Evolutionary conservation across 2,329 filamentous ascomycete species (phyloP), one percentile per base, ranked within the genome.

Genomic region (Helotiales sp.): DNA sequence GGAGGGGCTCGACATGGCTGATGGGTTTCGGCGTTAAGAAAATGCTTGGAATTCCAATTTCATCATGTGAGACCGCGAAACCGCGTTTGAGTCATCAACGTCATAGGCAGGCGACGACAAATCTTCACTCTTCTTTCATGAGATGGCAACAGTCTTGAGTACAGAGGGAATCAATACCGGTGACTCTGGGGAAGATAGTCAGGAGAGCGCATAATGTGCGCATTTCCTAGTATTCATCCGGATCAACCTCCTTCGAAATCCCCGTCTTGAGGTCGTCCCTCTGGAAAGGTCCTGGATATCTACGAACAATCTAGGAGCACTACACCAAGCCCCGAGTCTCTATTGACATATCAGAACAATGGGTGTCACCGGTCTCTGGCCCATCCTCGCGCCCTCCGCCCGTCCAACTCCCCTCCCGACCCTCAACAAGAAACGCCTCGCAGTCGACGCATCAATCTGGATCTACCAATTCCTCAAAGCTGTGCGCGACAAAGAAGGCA

Each of bases 401-500:
- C 91, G 96, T 43, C 96, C 96, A 22, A 97, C 96, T 70, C 97
- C 97, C 79, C 91, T 99, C 74, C 94, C 96, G 75, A 97, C 95
- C 15, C 89, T 99, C 68, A 98, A 98, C 79, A 93, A 92, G 74
- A 97, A 97, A 81, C 93, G 96, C 17, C 91, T 99, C 59, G 96
- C 96, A 55, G 93, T 99, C 72, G 96, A 99, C 81, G 96, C 96
- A 66, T 97, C 94, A 13, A 99, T 99, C 78, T 99, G 96, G 96
- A 98, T 99, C 75, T 99, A 99, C 84, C 96, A 99, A 78, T 99
- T 99, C 77, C 88, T 99, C 75, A 99, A 99, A 82, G 96, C 96
- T 10, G 96, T 99, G 11, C 94, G 96, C 75, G 96, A 99, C 81
- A 97, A 98, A 77, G 96, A 99, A 80, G 96, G 96, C 63, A 97